Percentiles rank a stretch among this genome's conserved stretches.
Conservation (phyloP, 2,329 filamentous ascomycete genomes). For the Sporothrix pallida region DNA sequence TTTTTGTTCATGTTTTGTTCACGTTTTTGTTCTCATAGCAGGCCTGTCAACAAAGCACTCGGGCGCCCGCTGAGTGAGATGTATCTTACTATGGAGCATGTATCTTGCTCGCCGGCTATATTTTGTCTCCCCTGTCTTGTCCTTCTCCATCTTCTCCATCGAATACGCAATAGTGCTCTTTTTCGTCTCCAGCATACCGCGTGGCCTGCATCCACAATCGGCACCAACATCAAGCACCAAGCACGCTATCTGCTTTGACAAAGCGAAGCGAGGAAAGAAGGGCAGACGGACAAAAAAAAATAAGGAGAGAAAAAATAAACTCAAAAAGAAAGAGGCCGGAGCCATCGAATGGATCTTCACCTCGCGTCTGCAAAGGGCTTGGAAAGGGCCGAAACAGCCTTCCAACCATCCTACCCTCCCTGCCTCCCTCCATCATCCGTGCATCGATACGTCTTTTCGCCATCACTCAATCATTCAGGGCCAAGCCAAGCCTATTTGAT, state of each 20-base stretch:
- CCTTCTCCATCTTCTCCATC: background rate
- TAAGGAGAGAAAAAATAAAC: background rate
- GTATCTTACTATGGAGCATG: background rate
- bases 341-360: background rate
- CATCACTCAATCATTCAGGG: too few relatives aligned
- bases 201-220: conserved; percentile 23
- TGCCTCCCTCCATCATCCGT: background rate
- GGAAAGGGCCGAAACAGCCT: conserved; percentile 20
- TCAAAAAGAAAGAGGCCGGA: too few relatives aligned
- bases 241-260: background rate
- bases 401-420: conserved; percentile 8
- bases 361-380: background rate
- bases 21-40: background rate
- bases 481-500: background rate
- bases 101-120: background rate
- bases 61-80: background rate
- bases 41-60: too few relatives aligned
- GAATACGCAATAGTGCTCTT: conserved; percentile 9
- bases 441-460: background rate
- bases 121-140: background rate
- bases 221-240: background rate
- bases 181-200: background rate
- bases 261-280: background rate
- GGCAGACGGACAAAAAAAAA: background rate
- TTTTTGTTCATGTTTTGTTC: too few relatives aligned